Percentiles rank a stretch among this genome's conserved stretches.
Conservation (phyloP, 805 yeast species). For the Torulaspora franciscae region DNA sequence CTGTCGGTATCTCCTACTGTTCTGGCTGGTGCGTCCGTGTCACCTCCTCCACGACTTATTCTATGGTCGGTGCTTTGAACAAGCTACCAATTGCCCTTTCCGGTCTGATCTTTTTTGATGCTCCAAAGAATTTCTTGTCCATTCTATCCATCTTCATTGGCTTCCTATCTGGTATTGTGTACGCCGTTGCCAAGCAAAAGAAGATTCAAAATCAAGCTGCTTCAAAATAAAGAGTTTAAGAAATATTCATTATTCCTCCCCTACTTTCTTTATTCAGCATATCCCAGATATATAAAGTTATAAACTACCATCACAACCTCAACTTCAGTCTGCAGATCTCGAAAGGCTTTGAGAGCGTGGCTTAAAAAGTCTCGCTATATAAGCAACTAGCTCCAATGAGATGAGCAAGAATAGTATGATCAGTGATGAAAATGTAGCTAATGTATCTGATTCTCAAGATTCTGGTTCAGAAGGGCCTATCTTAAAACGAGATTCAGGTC, state of each 20-base stretch:
- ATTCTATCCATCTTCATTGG: conserved; percentile 89
- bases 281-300: background rate
- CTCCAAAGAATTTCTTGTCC: conserved; percentile 89
- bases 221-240: background rate
- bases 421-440: background rate
- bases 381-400: background rate
- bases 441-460: conserved; percentile 12
- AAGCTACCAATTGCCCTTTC: conserved; percentile 95
- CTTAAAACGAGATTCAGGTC: background rate
- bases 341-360: background rate
- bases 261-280: background rate
- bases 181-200: conserved; percentile 92
- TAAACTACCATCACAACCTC: background rate
- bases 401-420: background rate
- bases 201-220: conserved; percentile 43
- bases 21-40: conserved; percentile 99
- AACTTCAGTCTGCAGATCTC: background rate
- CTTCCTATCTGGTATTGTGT: conserved; percentile 90
- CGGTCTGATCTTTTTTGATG: conserved; percentile 91
- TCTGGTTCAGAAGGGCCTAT: conserved; percentile 10
- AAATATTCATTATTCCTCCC: background rate
- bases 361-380: background rate
- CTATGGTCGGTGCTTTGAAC: conserved; percentile 99
- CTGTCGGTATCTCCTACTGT: conserved; percentile 97
- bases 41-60: conserved; percentile 95